These are phyloP conservation scores for Colletotrichum sp. DNA, from an alignment of 2,329 filamentous ascomycete species.

Conservation along the genomic window DNA sequence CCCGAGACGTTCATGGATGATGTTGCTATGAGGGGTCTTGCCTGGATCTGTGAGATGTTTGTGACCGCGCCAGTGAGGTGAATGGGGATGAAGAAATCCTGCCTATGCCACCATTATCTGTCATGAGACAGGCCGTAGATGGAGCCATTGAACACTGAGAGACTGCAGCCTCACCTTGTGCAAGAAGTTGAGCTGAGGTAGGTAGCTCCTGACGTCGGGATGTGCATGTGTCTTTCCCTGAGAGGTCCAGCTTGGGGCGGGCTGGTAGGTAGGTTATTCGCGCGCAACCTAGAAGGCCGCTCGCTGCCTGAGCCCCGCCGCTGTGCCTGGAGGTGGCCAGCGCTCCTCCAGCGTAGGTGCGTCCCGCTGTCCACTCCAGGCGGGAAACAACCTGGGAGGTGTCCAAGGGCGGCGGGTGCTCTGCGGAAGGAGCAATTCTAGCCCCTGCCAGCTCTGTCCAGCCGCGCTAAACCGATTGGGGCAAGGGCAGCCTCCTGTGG, in stretches of 20 bases:
- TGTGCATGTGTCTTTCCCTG: slow-evolving; percentile 14
- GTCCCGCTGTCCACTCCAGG: not conserved
- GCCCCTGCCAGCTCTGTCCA: slow-evolving; percentile 9
- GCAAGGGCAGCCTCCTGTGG: slow-evolving; percentile 14
- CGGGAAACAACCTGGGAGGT: not conserved
- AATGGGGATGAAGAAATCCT: not conserved
- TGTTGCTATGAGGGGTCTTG: not conserved
- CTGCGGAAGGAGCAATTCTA: slow-evolving; percentile 5
- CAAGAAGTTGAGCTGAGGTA: not conserved
- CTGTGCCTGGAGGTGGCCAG: slow-evolving; percentile 7
- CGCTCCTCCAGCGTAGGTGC: not conserved
- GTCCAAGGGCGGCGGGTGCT: not conserved
- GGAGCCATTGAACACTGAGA: not conserved
- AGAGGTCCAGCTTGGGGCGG: slow-evolving; percentile 16
- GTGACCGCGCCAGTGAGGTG: not conserved
- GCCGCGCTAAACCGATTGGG: slow-evolving; percentile 11
- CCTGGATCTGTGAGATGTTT: not conserved
- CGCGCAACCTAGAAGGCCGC: not conserved
- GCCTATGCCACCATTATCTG: not conserved
- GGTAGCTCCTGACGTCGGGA: not conserved
- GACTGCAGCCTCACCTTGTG: not conserved
- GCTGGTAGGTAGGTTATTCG: not conserved
- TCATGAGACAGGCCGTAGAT: not conserved
- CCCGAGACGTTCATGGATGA: not conserved
- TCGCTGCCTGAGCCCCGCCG: slow-evolving; percentile 10